Evolutionary conservation across 768 basidiomycete genomes (phyloP), one percentile per base, ranked within the genome.

Genomic region (Collybia sp.): DNA sequence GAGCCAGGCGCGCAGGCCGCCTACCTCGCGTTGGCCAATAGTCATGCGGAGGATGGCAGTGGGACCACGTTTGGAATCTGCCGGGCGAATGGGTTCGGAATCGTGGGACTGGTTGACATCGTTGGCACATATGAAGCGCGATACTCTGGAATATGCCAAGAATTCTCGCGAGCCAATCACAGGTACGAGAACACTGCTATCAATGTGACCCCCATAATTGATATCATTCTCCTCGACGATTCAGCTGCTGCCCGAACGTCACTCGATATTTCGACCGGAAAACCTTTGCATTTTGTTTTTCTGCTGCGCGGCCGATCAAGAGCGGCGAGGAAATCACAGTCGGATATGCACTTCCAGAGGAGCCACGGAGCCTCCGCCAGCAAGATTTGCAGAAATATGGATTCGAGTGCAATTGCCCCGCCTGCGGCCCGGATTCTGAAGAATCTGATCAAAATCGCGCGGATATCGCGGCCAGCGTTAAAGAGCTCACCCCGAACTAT

Each of bases 91-190:
- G 3, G 4, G 8, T 25, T 25, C 25, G 25, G 25, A 25, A 25
- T 25, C 3, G 25, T 4, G 8, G 25, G 8, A 25, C 8, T 25
- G 8, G 25, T 25, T 25, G 25, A 25, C 25, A 25, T 25, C 25
- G 25, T 25, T 25, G 25, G 25, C 8, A 25, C 25, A 8, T 25
- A 3, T 25, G 38, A 49, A 44, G 43, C 53, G 5, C 46, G 46
- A 40, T 64, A 66, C 46, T 49, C 50, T 12, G 63, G 55, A 11
- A 55, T 62, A 3, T 64, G 58, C 49, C 58, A 58, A 12, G 46
- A 53, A 6, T 55, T 65, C 40, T 65, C 66, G n/a, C 63, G 67
- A 17, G 54, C 68, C 36, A 71, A 69, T 38, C 68, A 70, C 43
- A 68, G 69, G 69, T 65, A 46, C 15, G 45, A 18, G 9, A 45